Percentiles rank a stretch among this genome's conserved stretches.
Evolutionary conservation across 371 early-diverging fungal species (phyloP).

Genomic region (Apophysomyces trapeziformis): DNA sequence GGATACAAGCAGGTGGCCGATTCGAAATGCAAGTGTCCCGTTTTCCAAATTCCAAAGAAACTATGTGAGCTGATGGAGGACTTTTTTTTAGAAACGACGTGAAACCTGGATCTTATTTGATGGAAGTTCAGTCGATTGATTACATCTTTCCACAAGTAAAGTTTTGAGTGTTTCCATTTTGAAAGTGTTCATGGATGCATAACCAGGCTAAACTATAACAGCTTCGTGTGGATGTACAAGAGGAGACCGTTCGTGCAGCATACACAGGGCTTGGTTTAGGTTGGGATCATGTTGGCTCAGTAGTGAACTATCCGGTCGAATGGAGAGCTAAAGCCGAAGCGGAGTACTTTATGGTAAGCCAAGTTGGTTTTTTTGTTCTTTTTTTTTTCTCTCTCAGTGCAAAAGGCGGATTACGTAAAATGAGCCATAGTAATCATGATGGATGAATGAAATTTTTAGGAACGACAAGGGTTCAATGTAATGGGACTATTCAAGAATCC

Average conservation of each 20-base stretch:
- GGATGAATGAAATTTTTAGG: constrained; percentile 9
- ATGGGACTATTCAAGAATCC: constrained; percentile 54
- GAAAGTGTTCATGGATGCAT: too few species aligned
- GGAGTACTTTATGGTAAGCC: constrained; percentile 52
- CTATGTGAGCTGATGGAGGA: not conserved
- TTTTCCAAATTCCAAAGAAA: not conserved
- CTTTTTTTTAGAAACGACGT: constrained; percentile 20
- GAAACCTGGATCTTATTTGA: constrained; percentile 46
- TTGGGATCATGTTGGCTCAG: constrained; percentile 43
- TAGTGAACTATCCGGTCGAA: constrained; percentile 42
- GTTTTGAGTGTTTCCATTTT: not conserved
- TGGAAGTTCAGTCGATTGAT: constrained; percentile 51
- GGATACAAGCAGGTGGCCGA: constrained; percentile 23
- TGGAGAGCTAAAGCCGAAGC: constrained; percentile 47
- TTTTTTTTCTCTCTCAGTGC: too few species aligned
- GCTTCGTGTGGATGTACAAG: constrained; percentile 49
- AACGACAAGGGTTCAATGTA: constrained; percentile 49
- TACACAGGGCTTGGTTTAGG: constrained; percentile 41
- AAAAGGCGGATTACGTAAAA: constrained; percentile 7
- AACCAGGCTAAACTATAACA: constrained; percentile 12
- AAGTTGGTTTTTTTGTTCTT: too few species aligned
- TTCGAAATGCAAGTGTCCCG: constrained; percentile 30
- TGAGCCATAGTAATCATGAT: too few species aligned
- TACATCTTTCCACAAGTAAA: constrained; percentile 50
- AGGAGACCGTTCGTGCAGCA: constrained; percentile 30